Evolutionary conservation across 257 asterid genomes (phyloP).

Genomic region (Sherardia arvensis): DNA sequence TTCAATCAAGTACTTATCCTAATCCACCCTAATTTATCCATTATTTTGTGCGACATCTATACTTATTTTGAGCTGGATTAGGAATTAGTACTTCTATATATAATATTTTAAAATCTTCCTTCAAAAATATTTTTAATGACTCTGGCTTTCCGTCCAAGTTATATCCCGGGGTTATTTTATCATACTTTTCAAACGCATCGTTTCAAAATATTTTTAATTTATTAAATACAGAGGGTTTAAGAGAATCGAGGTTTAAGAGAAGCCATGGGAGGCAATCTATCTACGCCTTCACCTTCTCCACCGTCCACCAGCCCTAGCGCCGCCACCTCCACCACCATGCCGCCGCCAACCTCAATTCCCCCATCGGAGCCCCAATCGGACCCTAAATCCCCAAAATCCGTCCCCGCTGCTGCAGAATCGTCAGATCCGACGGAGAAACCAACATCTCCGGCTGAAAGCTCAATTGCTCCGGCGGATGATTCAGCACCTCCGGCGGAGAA

Average conservation of each 20-base stretch:
- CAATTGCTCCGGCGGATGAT: no score
- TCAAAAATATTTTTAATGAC: no score
- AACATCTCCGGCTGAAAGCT: neutral
- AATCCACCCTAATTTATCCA: no score
- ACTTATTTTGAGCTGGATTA: neutral
- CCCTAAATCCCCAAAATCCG: neutral
- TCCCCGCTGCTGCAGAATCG: neutral
- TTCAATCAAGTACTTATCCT: no score
- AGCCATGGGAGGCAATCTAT: slow-evolving; percentile 33
- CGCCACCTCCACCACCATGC: slow-evolving; percentile 4
- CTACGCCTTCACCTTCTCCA: slow-evolving; percentile 21
- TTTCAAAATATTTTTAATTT: neutral
- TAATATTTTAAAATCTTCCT: no score
- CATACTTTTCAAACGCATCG: neutral
- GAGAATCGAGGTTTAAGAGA: slow-evolving; percentile 31
- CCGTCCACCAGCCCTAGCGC: slow-evolving; percentile 26
- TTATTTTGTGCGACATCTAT: no score
- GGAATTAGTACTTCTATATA: neutral
- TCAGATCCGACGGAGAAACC: neutral
- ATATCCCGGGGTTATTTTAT: neutral
- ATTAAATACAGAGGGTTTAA: slow-evolving; percentile 32
- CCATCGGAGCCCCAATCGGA: slow-evolving; percentile 8
- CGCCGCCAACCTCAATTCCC: slow-evolving; percentile 18
- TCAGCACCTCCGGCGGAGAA: slow-evolving; percentile 15
- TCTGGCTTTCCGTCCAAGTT: neutral